Evolutionary conservation across 495 filamentous ascomycete species (phyloP).

Genomic region (Hyphodiscus hymeniophilus): DNA sequence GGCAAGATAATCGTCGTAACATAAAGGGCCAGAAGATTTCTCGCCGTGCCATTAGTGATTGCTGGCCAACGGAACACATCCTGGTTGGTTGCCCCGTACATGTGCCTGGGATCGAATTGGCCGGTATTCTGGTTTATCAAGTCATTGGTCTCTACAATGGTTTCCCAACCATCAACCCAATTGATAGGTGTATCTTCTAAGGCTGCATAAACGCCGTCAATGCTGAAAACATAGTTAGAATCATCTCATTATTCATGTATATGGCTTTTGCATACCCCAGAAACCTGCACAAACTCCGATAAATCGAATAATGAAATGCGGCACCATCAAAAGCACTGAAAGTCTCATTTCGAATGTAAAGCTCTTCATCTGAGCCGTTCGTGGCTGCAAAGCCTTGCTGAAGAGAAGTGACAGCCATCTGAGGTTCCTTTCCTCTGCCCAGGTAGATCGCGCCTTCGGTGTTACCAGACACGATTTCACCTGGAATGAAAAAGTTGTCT

Average conservation of each 20-base stretch:
- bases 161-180: slow-evolving; percentile 47
- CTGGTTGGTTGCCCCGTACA: slow-evolving; percentile 65
- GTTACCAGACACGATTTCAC: not conserved
- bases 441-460: not conserved
- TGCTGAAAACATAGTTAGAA: slow-evolving; percentile 48
- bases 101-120: slow-evolving; percentile 58
- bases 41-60: slow-evolving; percentile 53
- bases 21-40: slow-evolving; percentile 53
- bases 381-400: not conserved
- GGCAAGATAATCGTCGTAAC: slow-evolving; percentile 59
- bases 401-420: not conserved
- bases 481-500: not conserved
- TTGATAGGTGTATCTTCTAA: slow-evolving; percentile 26
- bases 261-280: slow-evolving; percentile 32
- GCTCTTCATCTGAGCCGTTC: not conserved
- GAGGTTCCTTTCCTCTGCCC: not conserved
- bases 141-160: slow-evolving; percentile 57
- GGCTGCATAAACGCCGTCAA: slow-evolving; percentile 32
- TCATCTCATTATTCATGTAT: too few species aligned
- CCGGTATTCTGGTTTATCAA: slow-evolving; percentile 55
- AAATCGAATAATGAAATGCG: slow-evolving; percentile 68
- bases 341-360: slow-evolving; percentile 37
- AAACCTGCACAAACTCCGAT: slow-evolving; percentile 58
- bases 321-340: slow-evolving; percentile 54
- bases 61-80: slow-evolving; percentile 71